A percentile compares a stretch with the other conserved stretches of the same genome.
These are phyloP conservation scores for Phoma sp. DNA, from an alignment of 2,329 filamentous ascomycete genomes.

Conservation along the genomic window DNA sequence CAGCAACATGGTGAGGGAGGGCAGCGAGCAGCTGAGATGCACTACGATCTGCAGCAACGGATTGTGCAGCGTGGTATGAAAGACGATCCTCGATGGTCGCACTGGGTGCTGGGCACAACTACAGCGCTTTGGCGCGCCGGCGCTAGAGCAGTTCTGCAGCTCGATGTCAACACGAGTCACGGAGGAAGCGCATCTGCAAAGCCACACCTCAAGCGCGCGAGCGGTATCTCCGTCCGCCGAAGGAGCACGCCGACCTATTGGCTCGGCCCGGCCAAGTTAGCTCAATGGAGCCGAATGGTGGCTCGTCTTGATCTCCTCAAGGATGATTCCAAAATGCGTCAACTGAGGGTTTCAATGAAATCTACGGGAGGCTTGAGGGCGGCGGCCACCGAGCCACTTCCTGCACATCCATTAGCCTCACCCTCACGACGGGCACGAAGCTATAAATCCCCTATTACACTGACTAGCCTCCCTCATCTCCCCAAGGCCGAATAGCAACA, in stretches of 20 bases:
- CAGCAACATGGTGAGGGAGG: slow-evolving; percentile 22
- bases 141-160: slow-evolving; percentile 15
- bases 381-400: slow-evolving; percentile 42
- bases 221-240: slow-evolving; percentile 20
- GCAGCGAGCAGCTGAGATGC: slow-evolving; percentile 32
- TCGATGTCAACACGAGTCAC: slow-evolving; percentile 13
- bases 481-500: slow-evolving; percentile 24
- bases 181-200: slow-evolving; percentile 20
- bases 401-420: slow-evolving; percentile 17
- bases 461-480: slow-evolving; percentile 23
- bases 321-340: slow-evolving; percentile 41
- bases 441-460: slow-evolving; percentile 39
- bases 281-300: slow-evolving; percentile 32
- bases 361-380: slow-evolving; percentile 30
- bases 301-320: slow-evolving; percentile 43
- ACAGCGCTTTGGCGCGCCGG: slow-evolving; percentile 14
- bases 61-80: slow-evolving; percentile 2
- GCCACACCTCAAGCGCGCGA: slow-evolving; percentile 17
- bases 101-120: slow-evolving; percentile 9
- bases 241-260: slow-evolving; percentile 27
- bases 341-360: slow-evolving; percentile 38
- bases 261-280: slow-evolving; percentile 32
- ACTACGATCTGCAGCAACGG: slow-evolving; percentile 12
- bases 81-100: slow-evolving; percentile 9
- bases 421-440: slow-evolving; percentile 5